Conservation (phyloP, 2,329 filamentous ascomycete genomes). For the Fusarium camptoceras region DNA sequence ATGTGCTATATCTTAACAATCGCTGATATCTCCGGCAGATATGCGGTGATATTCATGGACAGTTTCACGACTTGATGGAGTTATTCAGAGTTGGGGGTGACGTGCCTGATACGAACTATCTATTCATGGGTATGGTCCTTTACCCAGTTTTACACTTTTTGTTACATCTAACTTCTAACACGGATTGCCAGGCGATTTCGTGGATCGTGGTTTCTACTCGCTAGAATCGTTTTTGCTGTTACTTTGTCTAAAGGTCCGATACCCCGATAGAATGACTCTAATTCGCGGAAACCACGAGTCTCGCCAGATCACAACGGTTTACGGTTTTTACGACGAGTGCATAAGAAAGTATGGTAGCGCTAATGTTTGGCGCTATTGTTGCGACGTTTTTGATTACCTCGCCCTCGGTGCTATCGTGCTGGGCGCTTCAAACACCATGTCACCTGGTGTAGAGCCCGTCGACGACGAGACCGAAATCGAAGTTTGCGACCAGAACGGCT, state of each 20-base stretch:
- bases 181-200: constrained; percentile 79
- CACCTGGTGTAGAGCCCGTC: constrained; percentile 61
- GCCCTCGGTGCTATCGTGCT: constrained; percentile 89
- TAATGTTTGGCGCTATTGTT: constrained; percentile 97
- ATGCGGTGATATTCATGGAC: constrained; percentile 96
- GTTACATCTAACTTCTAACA: constrained; percentile 19
- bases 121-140: constrained; percentile 83
- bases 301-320: constrained; percentile 95
- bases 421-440: constrained; percentile 79
- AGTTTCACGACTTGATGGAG: constrained; percentile 98
- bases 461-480: constrained; percentile 90
- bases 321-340: constrained; percentile 98
- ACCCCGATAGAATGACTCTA: constrained; percentile 95
- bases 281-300: constrained; percentile 97
- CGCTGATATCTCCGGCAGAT: constrained; percentile 65
- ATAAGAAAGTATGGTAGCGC: constrained; percentile 95
- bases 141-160: background rate
- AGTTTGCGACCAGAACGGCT: constrained; percentile 85
- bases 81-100: constrained; percentile 93
- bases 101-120: constrained; percentile 94
- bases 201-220: constrained; percentile 97
- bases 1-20: background rate
- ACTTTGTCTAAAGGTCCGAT: constrained; percentile 95
- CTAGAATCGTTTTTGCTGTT: constrained; percentile 96
- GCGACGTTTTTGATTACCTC: constrained; percentile 97